Evolutionary conservation across 371 early-diverging fungal species (phyloP), one percentile per base, ranked within the genome.

Genomic region (Saksenaea oblongispora): DNA sequence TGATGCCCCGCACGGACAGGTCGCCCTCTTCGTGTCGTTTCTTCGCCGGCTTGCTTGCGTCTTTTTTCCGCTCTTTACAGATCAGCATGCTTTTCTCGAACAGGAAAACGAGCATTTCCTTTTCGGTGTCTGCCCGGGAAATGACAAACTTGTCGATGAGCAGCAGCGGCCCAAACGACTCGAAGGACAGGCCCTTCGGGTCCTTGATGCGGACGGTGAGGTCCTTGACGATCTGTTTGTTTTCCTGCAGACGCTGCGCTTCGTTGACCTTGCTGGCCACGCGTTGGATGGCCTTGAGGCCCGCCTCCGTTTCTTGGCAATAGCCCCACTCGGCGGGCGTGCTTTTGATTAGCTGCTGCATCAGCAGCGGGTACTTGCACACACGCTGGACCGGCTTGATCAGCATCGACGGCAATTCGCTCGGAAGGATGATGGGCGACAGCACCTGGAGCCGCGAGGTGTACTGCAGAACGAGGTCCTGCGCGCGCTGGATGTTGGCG

Each of bases 321-420:
- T 87, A 84, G 1, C 84, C 85, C 64, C 90, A 88, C 24, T 84
- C 79, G 10, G 83, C 74, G 7, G 90, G 79, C n/a, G 90, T 89
- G 57, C 84, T 73, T 74, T 94, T 93, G 66, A 93, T 74, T 44
- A 97, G 82, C 63, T 95, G 93, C 59, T 90, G 86, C 63, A 98
- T 74, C 44, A 96, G 82, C 10, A 96, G 77, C 31, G 95, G 95
- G 71, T 98, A 99, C 78, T 94, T 96, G 83, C 97, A 95, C 31
- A 98, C 89, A 53, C 99, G 87, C 74, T 99, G 98, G 3, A 98
- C 90, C 0, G 99, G 99, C 72, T 95, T 95, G 75, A 99, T 97
- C 42, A 99, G 83, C 75, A 92, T 87, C 13, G 95, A 91, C 14
- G 90, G 95, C 53, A 98, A 81, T 59, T 90, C 93, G 22, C 78